Base-by-base conservation (phyloP, 768 basidiomycete species). In the Mycena haematopus region DNA sequence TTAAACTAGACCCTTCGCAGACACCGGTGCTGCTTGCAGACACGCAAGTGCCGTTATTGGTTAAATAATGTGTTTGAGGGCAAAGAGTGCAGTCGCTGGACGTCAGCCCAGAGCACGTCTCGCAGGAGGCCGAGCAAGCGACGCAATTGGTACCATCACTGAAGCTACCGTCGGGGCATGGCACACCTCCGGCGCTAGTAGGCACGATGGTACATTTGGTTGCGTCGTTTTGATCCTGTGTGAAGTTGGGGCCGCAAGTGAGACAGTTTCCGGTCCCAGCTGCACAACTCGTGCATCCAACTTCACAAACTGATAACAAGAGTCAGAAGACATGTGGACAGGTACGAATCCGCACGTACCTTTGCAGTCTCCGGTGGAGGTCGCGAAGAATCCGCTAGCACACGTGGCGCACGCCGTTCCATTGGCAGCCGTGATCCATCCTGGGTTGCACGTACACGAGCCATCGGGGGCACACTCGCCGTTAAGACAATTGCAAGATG, bases 381-480 rank as follows among this genome's bases (percentile, higher is more conserved):
- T 80, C 45, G 86, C 78, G 80, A 92, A 96, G 75, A 92, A 95
- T 0, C 93, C 94, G 29, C 79, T 62, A 1, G 84, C 82, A 70
- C 94, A 96, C 55, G 85, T 79, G 13, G 90, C 85, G 72, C 93
- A 96, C 14, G 86, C 83, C 0, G 90, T 93, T 8, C 92, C 91
- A 67, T 92, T 89, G 50, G 77, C 76, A 1, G 82, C 86, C 0
- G 84, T 83, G 2, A 84, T 85, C 89, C 90, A 96, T 0, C 94
- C 94, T 0, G 86, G 71, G 67, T 88, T 88, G 72, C 94, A 96
- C 5, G 82, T 74, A 69, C 94, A 95, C 63, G 89, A 84, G 0
- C 90, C 88, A 58, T 84, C 82, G 0, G 82, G 66, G 1, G 82
- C 82, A 73, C 94, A 96, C 47, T 85, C 74, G 2, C 94, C 94